These are phyloP conservation scores for Hermanozyma aechmeae DNA, from an alignment of 805 yeast species.

Conservation along the genomic window DNA sequence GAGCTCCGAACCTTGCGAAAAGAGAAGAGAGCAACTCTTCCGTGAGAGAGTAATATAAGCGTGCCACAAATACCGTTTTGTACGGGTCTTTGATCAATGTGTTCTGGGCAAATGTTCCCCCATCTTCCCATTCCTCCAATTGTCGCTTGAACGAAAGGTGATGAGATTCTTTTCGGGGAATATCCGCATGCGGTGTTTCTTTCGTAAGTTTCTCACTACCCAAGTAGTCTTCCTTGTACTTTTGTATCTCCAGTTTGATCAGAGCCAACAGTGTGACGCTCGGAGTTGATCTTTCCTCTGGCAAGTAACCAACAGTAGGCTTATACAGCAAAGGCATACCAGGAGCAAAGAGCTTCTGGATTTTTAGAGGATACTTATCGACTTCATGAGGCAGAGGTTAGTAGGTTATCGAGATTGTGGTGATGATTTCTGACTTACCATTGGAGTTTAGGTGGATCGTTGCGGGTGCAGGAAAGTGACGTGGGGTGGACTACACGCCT, in stretches of 20 bases:
- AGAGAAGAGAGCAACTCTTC: conserved; percentile 61
- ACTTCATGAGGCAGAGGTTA: too few relatives aligned
- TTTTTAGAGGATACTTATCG: conserved; percentile 27
- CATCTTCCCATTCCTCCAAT: conserved; percentile 10
- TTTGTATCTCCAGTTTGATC: conserved; percentile 13
- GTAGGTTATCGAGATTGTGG: too few relatives aligned
- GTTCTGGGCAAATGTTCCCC: conserved; percentile 9
- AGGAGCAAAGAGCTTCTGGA: conserved; percentile 48
- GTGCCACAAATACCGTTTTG: conserved; percentile 66
- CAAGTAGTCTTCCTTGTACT: conserved; percentile 21
- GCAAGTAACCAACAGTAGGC: conserved; percentile 41
- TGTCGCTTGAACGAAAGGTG: conserved; percentile 8
- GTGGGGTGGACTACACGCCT: too few relatives aligned
- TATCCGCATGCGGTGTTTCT: not conserved
- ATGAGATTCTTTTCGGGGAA: conserved; percentile 2
- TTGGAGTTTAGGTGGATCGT: too few relatives aligned
- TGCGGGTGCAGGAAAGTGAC: too few relatives aligned
- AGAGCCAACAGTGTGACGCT: conserved; percentile 37
- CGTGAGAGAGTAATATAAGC: conserved; percentile 54
- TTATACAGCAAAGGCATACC: conserved; percentile 45
- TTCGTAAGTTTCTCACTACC: too few relatives aligned
- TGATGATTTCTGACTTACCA: too few relatives aligned
- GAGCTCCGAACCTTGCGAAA: conserved; percentile 59
- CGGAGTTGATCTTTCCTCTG: conserved; percentile 38
- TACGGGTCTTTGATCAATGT: conserved; percentile 47